Conservation (phyloP, 306 rosid species). For the Gastrolobium villosum region DNA sequence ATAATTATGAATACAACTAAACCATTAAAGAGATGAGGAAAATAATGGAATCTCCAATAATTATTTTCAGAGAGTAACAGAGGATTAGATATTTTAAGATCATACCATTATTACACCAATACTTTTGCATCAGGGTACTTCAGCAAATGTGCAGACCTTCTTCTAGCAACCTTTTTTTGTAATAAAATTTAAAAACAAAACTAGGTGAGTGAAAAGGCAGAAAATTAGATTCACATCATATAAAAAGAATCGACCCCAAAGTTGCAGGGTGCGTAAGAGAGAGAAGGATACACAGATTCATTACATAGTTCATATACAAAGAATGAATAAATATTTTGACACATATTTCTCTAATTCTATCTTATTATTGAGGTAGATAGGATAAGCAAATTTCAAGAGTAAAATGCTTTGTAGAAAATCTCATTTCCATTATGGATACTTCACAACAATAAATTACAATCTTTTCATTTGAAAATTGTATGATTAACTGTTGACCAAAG, state of each 20-base stretch:
- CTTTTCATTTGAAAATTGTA: constrained; percentile 10
- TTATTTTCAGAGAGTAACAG: too few relatives aligned
- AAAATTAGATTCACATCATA: neutral
- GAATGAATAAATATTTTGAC: constrained; percentile 1
- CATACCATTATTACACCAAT: too few relatives aligned
- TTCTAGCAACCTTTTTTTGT: constrained; percentile 77
- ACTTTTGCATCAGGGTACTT: constrained; percentile 96
- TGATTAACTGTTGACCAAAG: neutral
- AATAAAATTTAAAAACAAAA: constrained; percentile 27
- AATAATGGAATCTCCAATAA: too few relatives aligned
- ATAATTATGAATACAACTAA: too few relatives aligned
- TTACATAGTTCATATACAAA: constrained; percentile 5
- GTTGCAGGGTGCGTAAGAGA: constrained; percentile 5
- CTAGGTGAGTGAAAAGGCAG: constrained; percentile 33
- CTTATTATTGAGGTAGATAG: constrained; percentile 29
- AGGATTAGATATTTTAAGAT: too few relatives aligned
- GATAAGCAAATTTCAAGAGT: constrained; percentile 16
- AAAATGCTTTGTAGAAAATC: neutral
- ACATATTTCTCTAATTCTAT: neutral
- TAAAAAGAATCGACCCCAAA: constrained; percentile 2
- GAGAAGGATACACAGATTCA: neutral
- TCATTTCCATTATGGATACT: constrained; percentile 12
- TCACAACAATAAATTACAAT: neutral
- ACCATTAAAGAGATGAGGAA: too few relatives aligned
- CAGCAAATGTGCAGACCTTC: constrained; percentile 85